These are phyloP conservation scores for Linnemannia schmuckeri DNA, from an alignment of 192 early-diverging fungal genomes.

Conservation along the genomic window DNA sequence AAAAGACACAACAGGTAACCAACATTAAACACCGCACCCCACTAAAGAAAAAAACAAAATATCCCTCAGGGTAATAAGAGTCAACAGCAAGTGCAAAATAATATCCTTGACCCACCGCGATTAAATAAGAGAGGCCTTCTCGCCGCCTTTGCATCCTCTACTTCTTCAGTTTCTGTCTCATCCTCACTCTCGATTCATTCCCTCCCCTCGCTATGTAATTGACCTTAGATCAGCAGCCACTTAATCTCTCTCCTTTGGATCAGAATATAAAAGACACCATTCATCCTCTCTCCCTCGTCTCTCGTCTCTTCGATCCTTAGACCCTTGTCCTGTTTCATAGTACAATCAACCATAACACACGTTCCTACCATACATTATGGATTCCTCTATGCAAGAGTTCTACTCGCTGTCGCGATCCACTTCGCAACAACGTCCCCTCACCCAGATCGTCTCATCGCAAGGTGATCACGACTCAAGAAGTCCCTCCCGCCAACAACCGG, in stretches of 20 bases:
- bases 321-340: not conserved
- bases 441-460: slow-evolving; percentile 17
- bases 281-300: not conserved
- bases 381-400: slow-evolving; percentile 47
- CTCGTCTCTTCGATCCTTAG: not conserved
- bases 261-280: not conserved
- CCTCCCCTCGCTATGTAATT: not conserved
- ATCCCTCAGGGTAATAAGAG: slow-evolving; percentile 1
- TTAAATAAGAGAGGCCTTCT: not conserved
- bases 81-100: not conserved
- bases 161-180: not conserved
- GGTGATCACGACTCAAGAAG: not conserved
- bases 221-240: no score
- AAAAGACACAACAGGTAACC: not conserved
- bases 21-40: not conserved
- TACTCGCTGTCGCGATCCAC: slow-evolving; percentile 52
- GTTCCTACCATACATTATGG: slow-evolving; percentile 16
- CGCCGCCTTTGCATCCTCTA: not conserved
- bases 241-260: not conserved
- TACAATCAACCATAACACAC: not conserved
- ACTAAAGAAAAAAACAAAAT: not conserved
- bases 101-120: not conserved
- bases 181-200: not conserved
- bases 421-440: slow-evolving; percentile 32
- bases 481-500: slow-evolving; percentile 16